Percentiles rank a stretch among this genome's conserved stretches.
Conservation (phyloP, 495 filamentous ascomycete species). For the Neurospora sp. region DNA sequence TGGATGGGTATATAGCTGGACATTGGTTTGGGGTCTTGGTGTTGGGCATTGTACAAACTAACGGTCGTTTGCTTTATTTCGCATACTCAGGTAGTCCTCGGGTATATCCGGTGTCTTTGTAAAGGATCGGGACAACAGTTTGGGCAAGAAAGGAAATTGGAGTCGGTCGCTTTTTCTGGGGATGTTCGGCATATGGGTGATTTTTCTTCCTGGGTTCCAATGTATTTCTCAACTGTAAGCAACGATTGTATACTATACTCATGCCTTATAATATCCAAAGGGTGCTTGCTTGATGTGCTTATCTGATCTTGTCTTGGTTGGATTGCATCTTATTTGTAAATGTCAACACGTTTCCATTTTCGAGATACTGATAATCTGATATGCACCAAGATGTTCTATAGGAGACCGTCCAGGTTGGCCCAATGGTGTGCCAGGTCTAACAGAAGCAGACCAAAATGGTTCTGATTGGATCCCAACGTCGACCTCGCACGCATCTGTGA, state of each 20-base stretch:
- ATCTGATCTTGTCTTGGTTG: neutral
- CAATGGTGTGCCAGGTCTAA: neutral
- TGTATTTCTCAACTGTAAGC: neutral
- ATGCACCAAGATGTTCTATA: neutral
- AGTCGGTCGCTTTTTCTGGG: neutral
- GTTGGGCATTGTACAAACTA: neutral
- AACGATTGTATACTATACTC: neutral
- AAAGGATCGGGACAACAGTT: neutral
- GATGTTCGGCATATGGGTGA: neutral
- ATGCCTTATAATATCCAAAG: neutral
- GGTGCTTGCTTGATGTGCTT: neutral
- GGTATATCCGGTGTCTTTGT: neutral
- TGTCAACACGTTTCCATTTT: neutral
- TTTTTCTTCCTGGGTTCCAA: neutral
- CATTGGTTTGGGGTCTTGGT: neutral
- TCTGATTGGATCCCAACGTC: neutral
- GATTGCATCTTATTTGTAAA: neutral
- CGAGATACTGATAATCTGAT: neutral
- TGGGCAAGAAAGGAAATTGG: neutral
- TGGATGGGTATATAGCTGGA: neutral
- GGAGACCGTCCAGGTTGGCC: neutral
- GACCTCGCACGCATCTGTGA: neutral
- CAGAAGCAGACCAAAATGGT: neutral
- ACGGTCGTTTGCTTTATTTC: neutral
- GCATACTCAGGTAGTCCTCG: neutral